Evolutionary conservation across 202 grass and related monocot species (phyloP), one percentile per base, ranked within the genome.

Genomic region (Musa balbisiana): DNA sequence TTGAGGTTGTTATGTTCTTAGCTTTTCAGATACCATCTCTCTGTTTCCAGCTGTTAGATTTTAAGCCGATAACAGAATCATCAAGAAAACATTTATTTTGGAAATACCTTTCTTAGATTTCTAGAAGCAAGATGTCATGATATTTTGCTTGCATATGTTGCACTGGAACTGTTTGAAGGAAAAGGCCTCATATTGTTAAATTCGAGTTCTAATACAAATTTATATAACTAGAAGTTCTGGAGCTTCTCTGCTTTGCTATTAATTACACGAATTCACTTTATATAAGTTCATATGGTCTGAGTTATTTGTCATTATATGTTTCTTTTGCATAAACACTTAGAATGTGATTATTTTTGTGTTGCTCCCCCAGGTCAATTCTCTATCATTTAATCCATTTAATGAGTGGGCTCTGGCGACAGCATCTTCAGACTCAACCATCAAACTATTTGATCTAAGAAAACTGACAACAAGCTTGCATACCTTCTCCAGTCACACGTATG

Each of bases 321-420:
- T 62, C 11, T 75, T 49, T 59, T 16, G 10, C 33, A 75, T 51
- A 22, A 76, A 24, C 19, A 51, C 52, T 25, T 33, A 10, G 4
- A 10, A 27, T 52, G n/a, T 43, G 11, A 64, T 16, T 84, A 43
- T 43, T 74, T 53, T 9, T 10, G 52, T 0, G 0, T 81, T 72
- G 33, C 13, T 69, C 81, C 62, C 52, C 11, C 83, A 98, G 95
- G 95, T 92, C 11, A 94, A 98, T 83, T 94, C 94, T 29, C 53
- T 98, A 43, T 94, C 94, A 52, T 98, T 98, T 82, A 98, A 89
- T 82, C 91, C 95, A 68, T 94, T 92, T 77, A 98, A 92, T 23
- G 95, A 94, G 74, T 98, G 95, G 95, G 89, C 94, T 70, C 82
- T 98, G 78, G 91, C 89, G 62, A 92, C 95, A 73, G 91, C 88